phyloP scores from a whole-genome alignment of 345 rosid genomes.

The Camelina sativa region DNA sequence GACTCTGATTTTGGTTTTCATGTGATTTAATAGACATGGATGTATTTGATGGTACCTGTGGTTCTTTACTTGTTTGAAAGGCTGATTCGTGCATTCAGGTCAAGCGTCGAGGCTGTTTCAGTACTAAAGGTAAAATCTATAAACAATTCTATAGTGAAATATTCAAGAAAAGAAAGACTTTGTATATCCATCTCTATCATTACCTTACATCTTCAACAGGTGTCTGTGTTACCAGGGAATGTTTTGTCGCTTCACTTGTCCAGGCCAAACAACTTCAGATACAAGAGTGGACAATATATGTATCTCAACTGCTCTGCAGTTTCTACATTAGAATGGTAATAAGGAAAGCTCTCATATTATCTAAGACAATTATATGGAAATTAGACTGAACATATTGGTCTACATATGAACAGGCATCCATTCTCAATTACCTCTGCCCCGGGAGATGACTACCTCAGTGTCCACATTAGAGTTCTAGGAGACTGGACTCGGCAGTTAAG shows the following conservation, averaged over 20 bases:
- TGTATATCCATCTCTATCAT: background rate
- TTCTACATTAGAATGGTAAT: constrained; percentile 80
- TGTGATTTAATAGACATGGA: constrained; percentile 67
- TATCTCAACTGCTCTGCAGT: constrained; percentile 78
- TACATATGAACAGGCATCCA: constrained; percentile 69
- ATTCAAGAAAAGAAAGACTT: background rate
- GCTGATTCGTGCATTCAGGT: constrained; percentile 64
- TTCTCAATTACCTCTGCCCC: constrained; percentile 89
- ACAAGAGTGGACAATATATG: constrained; percentile 85
- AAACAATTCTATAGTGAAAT: background rate
- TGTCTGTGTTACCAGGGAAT: constrained; percentile 73
- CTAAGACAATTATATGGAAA: background rate
- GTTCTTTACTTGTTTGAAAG: constrained; percentile 64
- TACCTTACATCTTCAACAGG: constrained; percentile 50
- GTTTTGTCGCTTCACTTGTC: constrained; percentile 80
- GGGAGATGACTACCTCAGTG: constrained; percentile 73
- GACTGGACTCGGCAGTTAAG: constrained; percentile 78
- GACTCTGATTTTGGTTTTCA: constrained; percentile 22
- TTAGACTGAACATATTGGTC: constrained; percentile 8
- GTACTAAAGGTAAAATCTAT: constrained; percentile 56
- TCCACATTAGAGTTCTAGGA: constrained; percentile 74
- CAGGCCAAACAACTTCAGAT: constrained; percentile 70
- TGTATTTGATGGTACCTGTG: constrained; percentile 74
- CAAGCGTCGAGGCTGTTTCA: constrained; percentile 68
- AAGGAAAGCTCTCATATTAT: background rate